phyloP scores from a whole-genome alignment of 2,329 filamentous ascomycete species.

The Aureobasidium sp. region DNA sequence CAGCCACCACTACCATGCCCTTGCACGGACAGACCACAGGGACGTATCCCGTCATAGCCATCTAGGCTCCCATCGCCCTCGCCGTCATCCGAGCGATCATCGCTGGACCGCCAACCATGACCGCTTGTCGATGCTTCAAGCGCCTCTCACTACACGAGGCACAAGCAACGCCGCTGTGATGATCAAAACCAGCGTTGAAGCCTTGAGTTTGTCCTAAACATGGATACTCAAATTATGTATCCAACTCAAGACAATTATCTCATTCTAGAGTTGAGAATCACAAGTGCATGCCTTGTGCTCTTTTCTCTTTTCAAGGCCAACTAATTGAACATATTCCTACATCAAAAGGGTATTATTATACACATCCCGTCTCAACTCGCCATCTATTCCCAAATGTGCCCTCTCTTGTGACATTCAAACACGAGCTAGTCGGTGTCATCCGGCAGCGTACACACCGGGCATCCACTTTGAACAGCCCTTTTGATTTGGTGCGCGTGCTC shows the following conservation, averaged over 20 bases:
- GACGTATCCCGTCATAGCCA: neutral
- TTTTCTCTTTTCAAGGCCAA: neutral
- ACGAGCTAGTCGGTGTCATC: constrained; percentile 9
- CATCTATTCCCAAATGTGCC: neutral
- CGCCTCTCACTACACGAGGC: neutral
- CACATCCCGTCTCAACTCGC: neutral
- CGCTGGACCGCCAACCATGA: too few relatives aligned
- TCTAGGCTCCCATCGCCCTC: too few relatives aligned
- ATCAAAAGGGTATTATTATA: constrained; percentile 4
- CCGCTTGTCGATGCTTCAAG: neutral
- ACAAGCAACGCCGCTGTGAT: neutral
- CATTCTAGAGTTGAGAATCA: neutral
- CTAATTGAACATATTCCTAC: neutral
- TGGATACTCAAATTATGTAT: neutral
- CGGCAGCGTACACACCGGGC: constrained; percentile 20
- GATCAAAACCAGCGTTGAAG: neutral
- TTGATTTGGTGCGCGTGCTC: constrained; percentile 73
- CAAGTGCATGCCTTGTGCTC: neutral
- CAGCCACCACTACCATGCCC: neutral
- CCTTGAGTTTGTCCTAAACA: neutral
- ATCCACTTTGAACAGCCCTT: constrained; percentile 51
- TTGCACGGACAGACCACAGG: neutral
- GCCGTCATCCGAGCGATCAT: neutral
- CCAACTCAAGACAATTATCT: neutral
- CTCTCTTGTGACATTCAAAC: too few relatives aligned